These are phyloP conservation scores for Sphagnum tenellum DNA, from an alignment of 225 moss, liverwort and hornwort genomes.

Conservation along the genomic window DNA sequence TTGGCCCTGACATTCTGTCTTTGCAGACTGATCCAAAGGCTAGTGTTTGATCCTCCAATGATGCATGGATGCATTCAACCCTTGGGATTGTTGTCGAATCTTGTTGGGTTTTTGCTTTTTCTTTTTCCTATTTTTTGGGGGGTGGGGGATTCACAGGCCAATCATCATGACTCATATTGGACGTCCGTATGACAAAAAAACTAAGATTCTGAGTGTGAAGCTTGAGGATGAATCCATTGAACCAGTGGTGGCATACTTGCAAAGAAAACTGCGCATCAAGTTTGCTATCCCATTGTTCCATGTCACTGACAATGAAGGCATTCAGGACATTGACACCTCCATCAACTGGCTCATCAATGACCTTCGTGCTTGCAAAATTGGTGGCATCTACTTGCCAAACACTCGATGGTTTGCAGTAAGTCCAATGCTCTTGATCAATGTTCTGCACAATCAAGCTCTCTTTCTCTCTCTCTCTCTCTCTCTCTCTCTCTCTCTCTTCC, in stretches of 20 bases:
- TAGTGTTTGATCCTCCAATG: too few species aligned
- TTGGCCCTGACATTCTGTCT: too few species aligned
- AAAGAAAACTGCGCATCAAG: conserved; percentile 83
- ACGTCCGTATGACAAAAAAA: conserved; percentile 78
- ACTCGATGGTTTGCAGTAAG: conserved; percentile 81
- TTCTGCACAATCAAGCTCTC: too few species aligned
- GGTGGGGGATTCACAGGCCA: conserved; percentile 17
- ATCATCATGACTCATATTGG: conserved; percentile 91
- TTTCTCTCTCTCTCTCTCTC: too few species aligned
- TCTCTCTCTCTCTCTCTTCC: too few species aligned
- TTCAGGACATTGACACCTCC: conserved; percentile 82
- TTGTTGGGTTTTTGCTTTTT: neutral
- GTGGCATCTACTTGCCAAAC: conserved; percentile 87
- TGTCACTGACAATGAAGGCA: conserved; percentile 63
- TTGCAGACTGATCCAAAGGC: too few species aligned
- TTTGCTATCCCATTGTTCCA: conserved; percentile 79
- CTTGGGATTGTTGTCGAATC: too few species aligned
- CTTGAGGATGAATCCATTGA: conserved; percentile 63
- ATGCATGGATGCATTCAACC: too few species aligned
- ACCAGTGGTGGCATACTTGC: conserved; percentile 78
- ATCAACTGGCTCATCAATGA: conserved; percentile 94
- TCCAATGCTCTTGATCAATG: neutral
- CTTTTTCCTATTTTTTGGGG: neutral
- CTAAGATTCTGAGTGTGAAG: conserved; percentile 54
- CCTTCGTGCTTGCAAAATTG: conserved; percentile 73